Evolutionary conservation across 768 basidiomycete species (phyloP), one percentile per base, ranked within the genome.

Genomic region (Suillus tomentosus): DNA sequence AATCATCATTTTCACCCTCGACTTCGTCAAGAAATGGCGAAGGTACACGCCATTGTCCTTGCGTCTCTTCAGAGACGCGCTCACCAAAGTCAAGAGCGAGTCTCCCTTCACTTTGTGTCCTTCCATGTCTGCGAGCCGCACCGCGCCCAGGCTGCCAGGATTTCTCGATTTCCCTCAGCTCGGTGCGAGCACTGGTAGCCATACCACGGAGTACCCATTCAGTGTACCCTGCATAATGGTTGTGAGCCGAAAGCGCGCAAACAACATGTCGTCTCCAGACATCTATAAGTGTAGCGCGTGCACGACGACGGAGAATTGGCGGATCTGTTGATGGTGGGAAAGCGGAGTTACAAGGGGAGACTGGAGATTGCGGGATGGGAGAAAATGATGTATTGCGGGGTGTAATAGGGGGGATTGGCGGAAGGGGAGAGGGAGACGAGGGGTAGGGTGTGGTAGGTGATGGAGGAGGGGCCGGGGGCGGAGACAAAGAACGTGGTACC

Each of bases 201-300:
- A 76, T 40, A 58, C 74, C 56, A 64, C 70, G 50, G 71, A 80
- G 57, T 74, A 59, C 69, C 74, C 74, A 76, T 61, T 76, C 74
- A 34, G 60, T 10, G 54, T 77, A 77, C 3, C 74, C 74, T 66
- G 51, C 83, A 74, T 65, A 63, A 73, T 53, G 74, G 14, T 75
- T 47, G 42, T 79, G 75, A 34, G 62, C 63, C 8, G 75, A 67
- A 27, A 91, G 78, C 64, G 87, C 85, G 27, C 80, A 71, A n/a
- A 89, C 66, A 31, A 90, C 82, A 68, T 86, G 83, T 27, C 80
- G 81, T 40, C 90, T 85, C 70, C 86, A 91, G 4, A 84, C 79
- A 67, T 93, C 89, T 8, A 91, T 80, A 15, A 92, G 81, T 3
- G 81, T 79, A 22, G 89, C 87, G 37, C 90, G 87, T 5, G 91